Conservation (phyloP, 768 basidiomycete genomes). For the Collybiopsis luxurians region DNA sequence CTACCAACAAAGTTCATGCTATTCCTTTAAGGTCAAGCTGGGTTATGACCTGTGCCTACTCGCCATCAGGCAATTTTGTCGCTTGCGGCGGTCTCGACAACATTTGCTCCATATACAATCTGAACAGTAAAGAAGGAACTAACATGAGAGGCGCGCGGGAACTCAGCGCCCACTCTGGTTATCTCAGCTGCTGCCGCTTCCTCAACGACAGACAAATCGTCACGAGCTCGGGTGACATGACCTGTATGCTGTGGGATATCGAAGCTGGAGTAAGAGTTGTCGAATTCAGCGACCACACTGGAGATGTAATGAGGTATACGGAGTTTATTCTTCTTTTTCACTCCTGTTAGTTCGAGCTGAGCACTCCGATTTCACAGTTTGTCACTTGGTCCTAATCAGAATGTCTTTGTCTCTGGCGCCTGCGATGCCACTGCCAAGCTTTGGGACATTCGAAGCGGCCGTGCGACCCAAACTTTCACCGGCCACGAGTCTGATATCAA, state of each 20-base stretch:
- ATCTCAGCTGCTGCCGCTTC: constrained; percentile 97
- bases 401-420: constrained; percentile 96
- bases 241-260: constrained; percentile 99
- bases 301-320: constrained; percentile 99
- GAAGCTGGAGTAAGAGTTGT: constrained; percentile 97
- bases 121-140: constrained; percentile 78
- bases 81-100: constrained; percentile 99
- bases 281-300: constrained; percentile 99
- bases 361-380: constrained; percentile 48
- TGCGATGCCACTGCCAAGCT: constrained; percentile 98
- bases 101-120: constrained; percentile 97
- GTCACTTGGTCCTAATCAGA: constrained; percentile 92
- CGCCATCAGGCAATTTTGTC: constrained; percentile 95
- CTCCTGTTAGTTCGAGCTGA: background rate
- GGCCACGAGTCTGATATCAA: constrained; percentile 99
- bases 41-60: constrained; percentile 99
- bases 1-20: constrained; percentile 99
- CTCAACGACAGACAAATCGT: constrained; percentile 99
- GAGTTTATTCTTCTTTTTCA: constrained; percentile 10
- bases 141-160: constrained; percentile 89
- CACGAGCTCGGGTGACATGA: constrained; percentile 98
- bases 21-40: constrained; percentile 97
- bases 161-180: constrained; percentile 95
- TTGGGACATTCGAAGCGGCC: constrained; percentile 98
- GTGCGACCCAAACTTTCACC: constrained; percentile 97